These are phyloP conservation scores for Yamagishiella unicocca DNA, from an alignment of 139 green algal species.

Conservation along the genomic window DNA sequence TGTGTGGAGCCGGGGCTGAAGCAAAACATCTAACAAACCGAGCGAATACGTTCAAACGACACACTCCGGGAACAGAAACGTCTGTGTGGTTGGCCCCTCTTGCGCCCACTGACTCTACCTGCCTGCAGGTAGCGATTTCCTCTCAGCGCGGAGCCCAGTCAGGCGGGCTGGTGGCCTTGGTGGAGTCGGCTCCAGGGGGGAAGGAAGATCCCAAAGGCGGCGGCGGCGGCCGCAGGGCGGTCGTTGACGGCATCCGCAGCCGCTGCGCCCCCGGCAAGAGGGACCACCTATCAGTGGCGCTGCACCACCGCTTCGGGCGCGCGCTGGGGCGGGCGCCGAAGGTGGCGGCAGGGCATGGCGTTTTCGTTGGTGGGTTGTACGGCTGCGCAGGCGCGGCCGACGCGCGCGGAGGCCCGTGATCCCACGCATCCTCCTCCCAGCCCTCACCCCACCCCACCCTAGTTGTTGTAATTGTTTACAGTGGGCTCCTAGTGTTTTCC, in stretches of 20 bases:
- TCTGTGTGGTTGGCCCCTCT: no score
- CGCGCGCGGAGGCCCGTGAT: no score
- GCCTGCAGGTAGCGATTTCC: constrained; percentile 8
- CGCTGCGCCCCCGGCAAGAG: constrained; percentile 33
- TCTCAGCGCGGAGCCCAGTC: constrained; percentile 33
- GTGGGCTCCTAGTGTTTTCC: no score
- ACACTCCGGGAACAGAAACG: no score
- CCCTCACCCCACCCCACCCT: no score
- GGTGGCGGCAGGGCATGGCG: not conserved
- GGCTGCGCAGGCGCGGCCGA: no score
- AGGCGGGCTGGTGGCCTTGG: not conserved
- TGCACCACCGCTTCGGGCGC: not conserved
- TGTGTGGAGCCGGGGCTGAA: no score
- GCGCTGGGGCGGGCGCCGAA: not conserved
- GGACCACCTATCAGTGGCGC: constrained; percentile 19
- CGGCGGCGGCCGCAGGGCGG: not conserved
- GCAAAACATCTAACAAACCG: no score
- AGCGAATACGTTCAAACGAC: no score
- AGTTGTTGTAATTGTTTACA: no score
- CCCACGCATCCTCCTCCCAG: no score
- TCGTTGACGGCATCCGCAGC: not conserved
- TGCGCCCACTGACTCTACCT: not conserved
- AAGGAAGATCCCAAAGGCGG: not conserved
- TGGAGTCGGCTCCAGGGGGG: not conserved
- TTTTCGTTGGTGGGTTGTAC: constrained; percentile 31